These are phyloP conservation scores for Spencermartinsiella ligniputridi DNA, from an alignment of 1,139 yeast species.

Conservation along the genomic window DNA sequence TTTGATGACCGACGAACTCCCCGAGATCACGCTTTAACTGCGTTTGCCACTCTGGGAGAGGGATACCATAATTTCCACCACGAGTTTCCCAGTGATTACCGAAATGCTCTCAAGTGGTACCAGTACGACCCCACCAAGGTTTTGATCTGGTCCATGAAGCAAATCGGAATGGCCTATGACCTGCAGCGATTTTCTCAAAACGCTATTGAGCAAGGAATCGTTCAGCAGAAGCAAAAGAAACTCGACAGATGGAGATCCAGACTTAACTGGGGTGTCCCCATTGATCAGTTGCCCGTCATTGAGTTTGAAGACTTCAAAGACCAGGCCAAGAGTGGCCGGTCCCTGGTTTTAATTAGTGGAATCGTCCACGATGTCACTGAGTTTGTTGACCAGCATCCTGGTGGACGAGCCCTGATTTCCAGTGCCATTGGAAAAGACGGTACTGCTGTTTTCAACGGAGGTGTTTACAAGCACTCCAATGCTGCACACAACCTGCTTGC, in stretches of 20 bases:
- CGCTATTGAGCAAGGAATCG: conserved; percentile 92
- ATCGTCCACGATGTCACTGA: conserved; percentile 87
- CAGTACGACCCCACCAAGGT: conserved; percentile 97
- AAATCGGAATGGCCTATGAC: conserved; percentile 83
- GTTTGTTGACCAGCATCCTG: conserved; percentile 92
- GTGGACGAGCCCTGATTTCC: conserved; percentile 85
- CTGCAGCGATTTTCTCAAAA: conserved; percentile 90
- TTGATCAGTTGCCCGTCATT: conserved; percentile 85
- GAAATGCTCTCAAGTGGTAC: conserved; percentile 97
- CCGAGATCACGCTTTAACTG: conserved; percentile 91
- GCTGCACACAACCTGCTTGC: conserved; percentile 97
- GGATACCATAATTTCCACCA: conserved; percentile 99
- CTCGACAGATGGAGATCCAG: conserved; percentile 72
- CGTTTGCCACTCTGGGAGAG: conserved; percentile 94
- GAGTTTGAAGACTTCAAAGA: conserved; percentile 77
- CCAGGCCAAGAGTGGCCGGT: conserved; percentile 49
- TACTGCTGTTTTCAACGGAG: conserved; percentile 95
- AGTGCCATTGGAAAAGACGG: conserved; percentile 95
- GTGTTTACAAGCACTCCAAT: conserved; percentile 93
- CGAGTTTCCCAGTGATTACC: conserved; percentile 97
- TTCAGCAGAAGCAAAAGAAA: conserved; percentile 96
- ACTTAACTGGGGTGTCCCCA: conserved; percentile 90
- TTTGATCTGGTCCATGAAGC: conserved; percentile 63
- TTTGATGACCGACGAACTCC: conserved; percentile 98
- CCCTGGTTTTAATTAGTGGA: conserved; percentile 81